Base-by-base conservation (phyloP, 306 rosid species). In the Mucuna pruriens region DNA sequence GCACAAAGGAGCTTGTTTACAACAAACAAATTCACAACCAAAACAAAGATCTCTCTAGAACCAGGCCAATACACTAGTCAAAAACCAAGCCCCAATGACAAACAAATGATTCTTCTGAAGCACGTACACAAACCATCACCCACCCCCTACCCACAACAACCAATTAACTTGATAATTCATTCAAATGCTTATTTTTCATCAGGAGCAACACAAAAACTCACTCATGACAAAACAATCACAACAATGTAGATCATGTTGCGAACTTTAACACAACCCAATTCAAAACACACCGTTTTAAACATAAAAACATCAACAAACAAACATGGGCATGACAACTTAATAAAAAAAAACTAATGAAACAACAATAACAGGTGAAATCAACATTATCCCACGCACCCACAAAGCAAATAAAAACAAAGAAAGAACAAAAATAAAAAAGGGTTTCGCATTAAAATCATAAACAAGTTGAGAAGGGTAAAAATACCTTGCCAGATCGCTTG, bases 401-500 rank as follows among this genome's bases (percentile, higher is more conserved):
- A 2, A 10, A 4, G 13, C 0, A 13, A 55, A 52, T 1, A 9
- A 19, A 9, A 55, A 1, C 1, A 2, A 12, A 31, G 19, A 5
- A 55, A 55, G 44, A 6, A 0, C 1, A 42, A 29, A 6, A 48
- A 33, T 0, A 29, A n/a, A n/a, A 75, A 60, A 38, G 57, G 48
- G 38, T 13, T 40, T 44, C 6, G 20, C 45, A 20, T 44, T 33
- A n/a, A 58, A 31, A 3, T 25, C 3, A 6, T 1, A 4, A 67
- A 44, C 17, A 17, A 67, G 7, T 6, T 55, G 3, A 7, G 5
- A 34, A 74, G 40, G 39, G 39, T 48, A 48, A 45, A 48, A 9
- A 15, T 4, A 85, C 85, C 88, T 85, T 81, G 67, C 85, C 85
- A 25, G 85, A 85, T 54, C 88, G 68, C 55, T 85, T 85, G 68